Evolutionary conservation across 805 yeast genomes (phyloP).

Genomic region (Yamadazyma sp.): DNA sequence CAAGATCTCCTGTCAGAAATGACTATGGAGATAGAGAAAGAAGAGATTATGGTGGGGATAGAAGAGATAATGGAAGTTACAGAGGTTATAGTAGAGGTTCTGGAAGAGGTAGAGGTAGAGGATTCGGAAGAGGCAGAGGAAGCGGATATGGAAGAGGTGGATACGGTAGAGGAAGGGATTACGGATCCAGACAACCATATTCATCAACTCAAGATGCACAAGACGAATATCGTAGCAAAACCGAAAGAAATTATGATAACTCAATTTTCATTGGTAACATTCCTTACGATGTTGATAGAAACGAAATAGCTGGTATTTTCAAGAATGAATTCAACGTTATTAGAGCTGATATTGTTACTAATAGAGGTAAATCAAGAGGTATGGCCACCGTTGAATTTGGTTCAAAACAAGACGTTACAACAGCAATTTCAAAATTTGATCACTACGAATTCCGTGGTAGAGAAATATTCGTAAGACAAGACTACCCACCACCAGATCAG

Average conservation of each 20-base stretch:
- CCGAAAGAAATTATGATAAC: slow-evolving; percentile 59
- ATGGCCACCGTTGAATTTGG: slow-evolving; percentile 89
- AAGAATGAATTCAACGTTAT: slow-evolving; percentile 50
- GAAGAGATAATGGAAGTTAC: slow-evolving; percentile 25
- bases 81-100: slow-evolving; percentile 12
- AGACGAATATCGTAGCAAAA: slow-evolving; percentile 29
- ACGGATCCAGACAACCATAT: slow-evolving; percentile 12
- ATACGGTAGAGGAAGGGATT: slow-evolving; percentile 16
- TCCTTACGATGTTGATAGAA: slow-evolving; percentile 60
- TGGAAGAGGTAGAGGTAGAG: slow-evolving; percentile 21
- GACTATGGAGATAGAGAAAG: slow-evolving; percentile 16
- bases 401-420: slow-evolving; percentile 58
- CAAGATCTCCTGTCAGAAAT: slow-evolving; percentile 15
- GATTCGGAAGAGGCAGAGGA: slow-evolving; percentile 18
- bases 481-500: slow-evolving; percentile 72
- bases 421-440: slow-evolving; percentile 69
- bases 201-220: slow-evolving; percentile 22
- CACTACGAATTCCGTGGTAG: slow-evolving; percentile 67
- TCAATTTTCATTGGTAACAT: slow-evolving; percentile 73
- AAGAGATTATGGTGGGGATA: slow-evolving; percentile 15
- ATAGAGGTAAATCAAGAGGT: slow-evolving; percentile 79
- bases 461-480: slow-evolving; percentile 84
- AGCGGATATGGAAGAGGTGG: slow-evolving; percentile 17
- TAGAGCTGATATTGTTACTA: slow-evolving; percentile 78
- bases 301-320: slow-evolving; percentile 59